These are phyloP conservation scores for Fragilariopsis cylindrus DNA, from an alignment of 108 stramenopile species.

Conservation along the genomic window DNA sequence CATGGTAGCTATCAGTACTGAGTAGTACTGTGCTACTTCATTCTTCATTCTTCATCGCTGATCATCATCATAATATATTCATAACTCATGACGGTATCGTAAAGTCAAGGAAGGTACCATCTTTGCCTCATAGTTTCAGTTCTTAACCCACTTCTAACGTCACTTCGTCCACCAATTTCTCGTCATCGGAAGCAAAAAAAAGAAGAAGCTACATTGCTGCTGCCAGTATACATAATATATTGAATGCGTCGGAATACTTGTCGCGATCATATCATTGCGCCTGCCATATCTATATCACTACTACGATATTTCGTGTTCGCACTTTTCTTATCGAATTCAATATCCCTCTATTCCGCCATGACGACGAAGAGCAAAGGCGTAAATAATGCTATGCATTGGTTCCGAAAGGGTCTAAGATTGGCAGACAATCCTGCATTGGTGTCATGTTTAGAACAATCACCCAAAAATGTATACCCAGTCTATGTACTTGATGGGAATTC, in stretches of 20 bases:
- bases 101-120: too few species aligned
- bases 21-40: too few species aligned
- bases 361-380: constrained; percentile 11
- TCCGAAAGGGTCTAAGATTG: constrained; percentile 91
- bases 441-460: constrained; percentile 35
- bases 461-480: constrained; percentile 50
- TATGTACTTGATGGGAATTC: constrained; percentile 85
- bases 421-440: constrained; percentile 94
- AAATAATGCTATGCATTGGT: constrained; percentile 74
- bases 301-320: not conserved
- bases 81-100: too few species aligned
- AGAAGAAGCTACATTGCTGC: not conserved
- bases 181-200: not conserved
- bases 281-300: not conserved
- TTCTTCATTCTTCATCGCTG: too few species aligned
- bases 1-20: too few species aligned
- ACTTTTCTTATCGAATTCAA: not conserved
- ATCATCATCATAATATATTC: too few species aligned
- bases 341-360: not conserved
- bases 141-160: too few species aligned
- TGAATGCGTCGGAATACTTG: not conserved
- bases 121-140: too few species aligned
- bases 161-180: too few species aligned
- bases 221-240: not conserved
- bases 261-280: too few species aligned